Evolutionary conservation across 768 basidiomycete species (phyloP).

Genomic region (Rhodosporidiobolus odoratus): DNA sequence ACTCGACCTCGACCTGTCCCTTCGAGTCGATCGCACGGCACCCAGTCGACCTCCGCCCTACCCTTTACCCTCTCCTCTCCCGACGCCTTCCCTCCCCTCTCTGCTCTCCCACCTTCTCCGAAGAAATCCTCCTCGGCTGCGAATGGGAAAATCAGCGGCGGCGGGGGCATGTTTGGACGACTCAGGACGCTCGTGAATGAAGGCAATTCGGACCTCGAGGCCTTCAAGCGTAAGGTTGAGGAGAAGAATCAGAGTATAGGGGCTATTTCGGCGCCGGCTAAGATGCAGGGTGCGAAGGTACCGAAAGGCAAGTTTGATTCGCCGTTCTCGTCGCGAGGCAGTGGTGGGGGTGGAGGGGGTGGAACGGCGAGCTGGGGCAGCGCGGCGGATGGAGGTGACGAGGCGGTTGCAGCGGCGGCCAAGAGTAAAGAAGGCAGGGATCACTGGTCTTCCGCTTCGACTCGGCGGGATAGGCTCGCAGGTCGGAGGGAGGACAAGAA

Average conservation of each 20-base stretch:
- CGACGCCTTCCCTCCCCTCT: not conserved
- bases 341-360: constrained; percentile 19
- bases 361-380: constrained; percentile 34
- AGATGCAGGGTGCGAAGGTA: constrained; percentile 38
- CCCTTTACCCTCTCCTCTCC: constrained; percentile 11
- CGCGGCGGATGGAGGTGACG: constrained; percentile 23
- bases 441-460: constrained; percentile 39
- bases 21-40: constrained; percentile 15
- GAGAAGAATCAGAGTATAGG: constrained; percentile 38
- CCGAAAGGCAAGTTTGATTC: constrained; percentile 21
- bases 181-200: constrained; percentile 40
- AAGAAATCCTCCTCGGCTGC: not conserved
- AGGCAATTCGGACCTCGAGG: constrained; percentile 42
- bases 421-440: constrained; percentile 25
- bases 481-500: not conserved
- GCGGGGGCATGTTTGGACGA: constrained; percentile 35
- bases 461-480: constrained; percentile 36
- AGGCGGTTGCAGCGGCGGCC: not conserved
- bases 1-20: constrained; percentile 9
- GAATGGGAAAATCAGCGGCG: not conserved
- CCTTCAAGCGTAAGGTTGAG: constrained; percentile 38
- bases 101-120: not conserved
- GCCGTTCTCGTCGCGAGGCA: constrained; percentile 32
- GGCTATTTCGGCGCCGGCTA: constrained; percentile 39
- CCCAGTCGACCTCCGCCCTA: constrained; percentile 30